phyloP scores from a whole-genome alignment of 768 basidiomycete species.

The Leucosporidium yakuticum region DNA sequence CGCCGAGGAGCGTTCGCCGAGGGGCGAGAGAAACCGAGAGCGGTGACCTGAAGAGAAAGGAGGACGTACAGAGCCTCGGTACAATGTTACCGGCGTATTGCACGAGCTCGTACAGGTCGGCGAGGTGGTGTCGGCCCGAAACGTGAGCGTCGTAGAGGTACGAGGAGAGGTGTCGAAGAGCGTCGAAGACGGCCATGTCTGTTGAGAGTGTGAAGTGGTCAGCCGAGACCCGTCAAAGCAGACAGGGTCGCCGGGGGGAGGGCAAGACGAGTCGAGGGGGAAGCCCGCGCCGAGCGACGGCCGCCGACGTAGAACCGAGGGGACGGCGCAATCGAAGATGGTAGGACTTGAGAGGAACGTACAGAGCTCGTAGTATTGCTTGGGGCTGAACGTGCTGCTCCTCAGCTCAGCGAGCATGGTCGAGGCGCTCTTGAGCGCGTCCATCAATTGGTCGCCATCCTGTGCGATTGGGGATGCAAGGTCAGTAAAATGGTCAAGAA shows the following conservation, averaged over 20 bases:
- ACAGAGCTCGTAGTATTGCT: slow-evolving; percentile 99
- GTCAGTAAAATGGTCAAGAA: not conserved
- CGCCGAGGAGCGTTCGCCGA: not conserved
- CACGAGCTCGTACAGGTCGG: slow-evolving; percentile 98
- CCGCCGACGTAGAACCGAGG: not conserved
- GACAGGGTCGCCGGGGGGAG: no score
- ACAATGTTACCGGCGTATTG: slow-evolving; percentile 98
- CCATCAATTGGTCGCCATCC: slow-evolving; percentile 97
- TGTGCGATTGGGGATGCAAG: slow-evolving; percentile 40
- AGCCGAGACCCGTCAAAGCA: not conserved
- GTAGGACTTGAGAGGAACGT: slow-evolving; percentile 36
- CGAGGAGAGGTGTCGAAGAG: slow-evolving; percentile 85
- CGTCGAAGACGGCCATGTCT: slow-evolving; percentile 99
- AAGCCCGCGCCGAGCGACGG: not conserved
- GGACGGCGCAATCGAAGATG: no score
- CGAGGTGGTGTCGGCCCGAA: slow-evolving; percentile 84
- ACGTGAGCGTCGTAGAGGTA: slow-evolving; percentile 95
- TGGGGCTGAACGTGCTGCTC: slow-evolving; percentile 85
- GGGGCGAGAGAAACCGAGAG: slow-evolving; percentile 44
- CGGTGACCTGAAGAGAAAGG: not conserved
- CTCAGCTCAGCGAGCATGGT: slow-evolving; percentile 94
- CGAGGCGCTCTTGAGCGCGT: slow-evolving; percentile 93
- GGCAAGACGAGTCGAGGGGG: not conserved
- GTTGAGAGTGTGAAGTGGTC: not conserved
- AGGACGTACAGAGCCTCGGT: slow-evolving; percentile 52